Evolutionary conservation across 2,329 filamentous ascomycete genomes (phyloP).

Genomic region (Drechslerella stenobrocha): DNA sequence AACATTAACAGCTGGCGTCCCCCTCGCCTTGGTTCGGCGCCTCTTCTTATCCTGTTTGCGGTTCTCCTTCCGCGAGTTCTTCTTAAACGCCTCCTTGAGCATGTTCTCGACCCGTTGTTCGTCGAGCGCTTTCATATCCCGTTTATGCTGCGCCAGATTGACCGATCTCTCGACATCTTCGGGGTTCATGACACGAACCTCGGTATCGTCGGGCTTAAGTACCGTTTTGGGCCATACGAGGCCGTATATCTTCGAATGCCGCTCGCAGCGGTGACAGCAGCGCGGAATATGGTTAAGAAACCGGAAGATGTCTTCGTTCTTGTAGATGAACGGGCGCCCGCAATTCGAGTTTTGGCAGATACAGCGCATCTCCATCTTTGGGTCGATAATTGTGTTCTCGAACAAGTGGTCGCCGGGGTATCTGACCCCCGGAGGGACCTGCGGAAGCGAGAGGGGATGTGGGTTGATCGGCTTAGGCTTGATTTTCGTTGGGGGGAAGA

Average conservation of each 20-base stretch:
- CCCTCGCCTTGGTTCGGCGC: constrained; percentile 29
- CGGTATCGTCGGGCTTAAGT: constrained; percentile 70
- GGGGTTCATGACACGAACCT: constrained; percentile 54
- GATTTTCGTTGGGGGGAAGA: constrained; percentile 19
- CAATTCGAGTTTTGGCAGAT: constrained; percentile 39
- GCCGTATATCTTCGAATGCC: constrained; percentile 93
- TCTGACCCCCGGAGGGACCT: constrained; percentile 36
- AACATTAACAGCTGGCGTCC: constrained; percentile 22
- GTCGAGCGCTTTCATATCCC: constrained; percentile 34
- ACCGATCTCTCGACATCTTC: constrained; percentile 41
- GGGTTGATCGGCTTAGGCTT: constrained; percentile 35
- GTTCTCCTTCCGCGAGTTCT: constrained; percentile 37
- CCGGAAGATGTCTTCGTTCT: constrained; percentile 42
- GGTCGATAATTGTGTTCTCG: constrained; percentile 40
- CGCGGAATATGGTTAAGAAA: constrained; percentile 65
- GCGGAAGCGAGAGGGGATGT: constrained; percentile 26
- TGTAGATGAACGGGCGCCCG: constrained; percentile 33
- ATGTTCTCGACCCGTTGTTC: constrained; percentile 44
- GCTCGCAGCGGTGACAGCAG: constrained; percentile 87
- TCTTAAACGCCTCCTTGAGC: constrained; percentile 38
- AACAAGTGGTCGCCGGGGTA: constrained; percentile 36
- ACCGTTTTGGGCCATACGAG: constrained; percentile 97
- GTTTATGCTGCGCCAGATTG: constrained; percentile 34
- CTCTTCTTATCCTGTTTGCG: constrained; percentile 38
- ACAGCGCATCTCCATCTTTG: constrained; percentile 42